Conservation (phyloP, 306 rosid genomes). For the Macrotyloma uniflorum region DNA sequence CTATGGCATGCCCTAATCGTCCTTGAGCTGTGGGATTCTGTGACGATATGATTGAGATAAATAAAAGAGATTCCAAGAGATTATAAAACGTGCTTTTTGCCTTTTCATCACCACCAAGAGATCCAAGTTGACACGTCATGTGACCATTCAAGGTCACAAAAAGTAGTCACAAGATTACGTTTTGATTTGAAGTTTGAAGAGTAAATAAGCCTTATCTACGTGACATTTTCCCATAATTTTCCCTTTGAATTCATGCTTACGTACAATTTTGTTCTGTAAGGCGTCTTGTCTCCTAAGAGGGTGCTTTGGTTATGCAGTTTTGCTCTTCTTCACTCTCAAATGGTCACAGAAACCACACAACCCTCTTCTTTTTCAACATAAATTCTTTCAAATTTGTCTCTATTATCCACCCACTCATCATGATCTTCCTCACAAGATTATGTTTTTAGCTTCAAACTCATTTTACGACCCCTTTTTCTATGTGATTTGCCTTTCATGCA, state of each 20-base stretch:
- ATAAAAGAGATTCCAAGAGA: neutral
- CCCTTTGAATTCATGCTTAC: neutral
- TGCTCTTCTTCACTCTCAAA: conserved; percentile 1
- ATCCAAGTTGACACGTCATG: conserved; percentile 42
- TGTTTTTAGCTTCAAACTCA: neutral
- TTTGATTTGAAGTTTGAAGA: conserved; percentile 27
- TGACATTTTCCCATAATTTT: neutral
- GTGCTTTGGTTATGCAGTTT: neutral
- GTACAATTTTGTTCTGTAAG: conserved; percentile 26
- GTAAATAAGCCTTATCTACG: neutral
- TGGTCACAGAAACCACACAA: neutral
- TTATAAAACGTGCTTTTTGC: conserved; percentile 37
- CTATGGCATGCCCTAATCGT: neutral
- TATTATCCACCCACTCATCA: neutral
- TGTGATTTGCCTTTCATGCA: neutral
- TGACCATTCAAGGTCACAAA: conserved; percentile 49
- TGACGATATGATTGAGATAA: conserved; percentile 15
- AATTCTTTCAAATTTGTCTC: conserved; percentile 36
- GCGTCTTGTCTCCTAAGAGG: conserved; percentile 52
- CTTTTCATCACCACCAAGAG: conserved; percentile 55
- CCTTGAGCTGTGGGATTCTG: conserved; percentile 34
- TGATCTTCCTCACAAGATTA: neutral
- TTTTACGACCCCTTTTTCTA: neutral
- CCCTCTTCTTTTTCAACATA: neutral
- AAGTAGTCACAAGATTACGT: neutral